Base-by-base conservation (phyloP, 768 basidiomycete species). In the Porphyrellus cyaneotinctus region DNA sequence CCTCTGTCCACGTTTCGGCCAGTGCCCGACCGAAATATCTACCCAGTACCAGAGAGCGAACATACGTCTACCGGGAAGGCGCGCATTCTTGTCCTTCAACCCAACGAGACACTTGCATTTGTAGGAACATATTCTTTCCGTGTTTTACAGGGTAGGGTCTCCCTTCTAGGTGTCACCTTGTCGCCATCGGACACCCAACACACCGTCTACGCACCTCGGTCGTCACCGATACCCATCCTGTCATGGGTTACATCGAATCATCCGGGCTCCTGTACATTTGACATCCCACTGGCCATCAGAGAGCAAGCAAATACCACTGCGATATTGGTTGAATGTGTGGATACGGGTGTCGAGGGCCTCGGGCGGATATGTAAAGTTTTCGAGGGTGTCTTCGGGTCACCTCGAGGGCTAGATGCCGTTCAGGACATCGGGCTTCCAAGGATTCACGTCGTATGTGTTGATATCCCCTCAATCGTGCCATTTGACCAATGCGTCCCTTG, bases 121-220 rank as follows among this genome's bases (percentile, higher is more conserved):
- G 72, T 88, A 9, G 94, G 94, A 6, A 72, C 75, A 0, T 89
- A 82, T 66, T 64, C 61, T 4, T 53, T 95, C 15, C 74, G 75
- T 0, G 77, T 93, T 23, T 63, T 94, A 5, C 80, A 74, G 45
- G 88, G 89, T 1, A 69, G 77, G 15, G 55, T 94, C 47, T 69
- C 73, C 3, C 43, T 92, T 1, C 73, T 76, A n/a, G 88, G 88
- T 3, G 75, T 79, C 12, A 71, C 69, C 1, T 62, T 88, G 9
- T 43, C 52, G 1, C 60, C 81, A 8, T 80, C 80, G 1, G 41
- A 59, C 2, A 62, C 49, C 3, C 51, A 59, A 6, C 75, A 91
- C 58, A 70, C 68, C 13, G 73, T 95, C 24, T 95, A 83, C 62
- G 87, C 91, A 0, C 91, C 93, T 0, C 76, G 81, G 4, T 89